Evolutionary conservation across 1,139 yeast species (phyloP).

Genomic region (Yamadazyma triangularis): DNA sequence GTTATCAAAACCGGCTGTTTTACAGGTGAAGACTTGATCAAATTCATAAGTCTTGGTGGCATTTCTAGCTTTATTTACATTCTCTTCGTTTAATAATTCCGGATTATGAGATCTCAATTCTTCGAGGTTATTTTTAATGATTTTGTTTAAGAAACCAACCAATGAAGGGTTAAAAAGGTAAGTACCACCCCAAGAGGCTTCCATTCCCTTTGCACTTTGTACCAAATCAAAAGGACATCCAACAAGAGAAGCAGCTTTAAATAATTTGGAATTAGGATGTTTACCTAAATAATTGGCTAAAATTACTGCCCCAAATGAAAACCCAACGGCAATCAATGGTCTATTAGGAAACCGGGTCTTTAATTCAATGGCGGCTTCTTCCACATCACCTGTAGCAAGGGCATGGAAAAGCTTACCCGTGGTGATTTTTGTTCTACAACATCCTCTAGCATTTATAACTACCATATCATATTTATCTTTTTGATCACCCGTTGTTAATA

Average conservation of each 20-base stretch:
- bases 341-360: constrained; percentile 60
- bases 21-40: constrained; percentile 71
- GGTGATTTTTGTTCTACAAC: constrained; percentile 76
- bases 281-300: constrained; percentile 77
- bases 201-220: constrained; percentile 50
- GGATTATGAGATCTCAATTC: constrained; percentile 42
- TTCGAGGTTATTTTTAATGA: constrained; percentile 58
- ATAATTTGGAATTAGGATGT: constrained; percentile 36
- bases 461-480: constrained; percentile 50
- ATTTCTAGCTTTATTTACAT: constrained; percentile 24
- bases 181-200: constrained; percentile 54
- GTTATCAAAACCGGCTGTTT: constrained; percentile 64
- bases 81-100: constrained; percentile 27
- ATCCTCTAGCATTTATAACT: constrained; percentile 80
- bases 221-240: constrained; percentile 86
- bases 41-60: constrained; percentile 51
- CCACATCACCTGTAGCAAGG: constrained; percentile 67
- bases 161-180: constrained; percentile 62
- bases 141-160: constrained; percentile 57
- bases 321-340: constrained; percentile 73
- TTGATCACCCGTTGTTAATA: constrained; percentile 22
- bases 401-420: constrained; percentile 76
- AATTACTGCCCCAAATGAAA: constrained; percentile 84
- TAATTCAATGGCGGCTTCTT: constrained; percentile 53
- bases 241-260: constrained; percentile 64